A percentile compares a stretch with the other conserved stretches of the same genome.
Conservation (phyloP, 352 stramenopile genomes). For the Thalassiosira pacifica region DNA sequence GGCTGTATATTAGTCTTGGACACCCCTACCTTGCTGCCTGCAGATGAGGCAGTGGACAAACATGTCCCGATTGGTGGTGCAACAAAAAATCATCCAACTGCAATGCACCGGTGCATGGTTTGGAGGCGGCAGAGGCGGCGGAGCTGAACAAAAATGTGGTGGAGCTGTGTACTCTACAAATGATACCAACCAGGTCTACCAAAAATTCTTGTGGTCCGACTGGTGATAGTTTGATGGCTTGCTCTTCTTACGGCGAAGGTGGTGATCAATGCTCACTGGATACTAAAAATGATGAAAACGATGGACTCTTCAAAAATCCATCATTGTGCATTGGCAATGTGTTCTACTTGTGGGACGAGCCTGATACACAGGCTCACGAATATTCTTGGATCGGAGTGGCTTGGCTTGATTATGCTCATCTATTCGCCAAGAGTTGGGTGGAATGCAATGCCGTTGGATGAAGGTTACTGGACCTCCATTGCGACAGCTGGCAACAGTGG, state of each 20-base stretch:
- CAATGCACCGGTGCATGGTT: too few relatives aligned
- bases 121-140: too few relatives aligned
- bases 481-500: not conserved
- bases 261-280: not conserved
- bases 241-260: not conserved
- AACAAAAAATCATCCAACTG: too few relatives aligned
- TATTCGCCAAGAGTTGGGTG: not conserved
- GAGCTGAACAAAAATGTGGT: constrained; percentile 14
- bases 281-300: not conserved
- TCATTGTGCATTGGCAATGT: not conserved
- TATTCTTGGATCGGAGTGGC: not conserved
- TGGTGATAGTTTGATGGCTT: not conserved
- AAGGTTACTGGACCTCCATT: constrained; percentile 1
- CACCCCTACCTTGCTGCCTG: too few relatives aligned
- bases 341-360: constrained; percentile 5
- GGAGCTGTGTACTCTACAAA: not conserved
- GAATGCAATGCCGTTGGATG: not conserved
- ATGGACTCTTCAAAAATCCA: not conserved
- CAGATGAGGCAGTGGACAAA: too few relatives aligned
- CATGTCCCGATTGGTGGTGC: too few relatives aligned
- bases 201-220: not conserved
- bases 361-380: not conserved
- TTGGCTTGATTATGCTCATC: not conserved
- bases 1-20: too few relatives aligned
- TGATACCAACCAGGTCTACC: not conserved